A percentile compares a stretch with the other conserved stretches of the same genome.
These are phyloP conservation scores for Aaosphaeria pasadenensis DNA, from an alignment of 2,329 filamentous ascomycete genomes.

Conservation along the genomic window DNA sequence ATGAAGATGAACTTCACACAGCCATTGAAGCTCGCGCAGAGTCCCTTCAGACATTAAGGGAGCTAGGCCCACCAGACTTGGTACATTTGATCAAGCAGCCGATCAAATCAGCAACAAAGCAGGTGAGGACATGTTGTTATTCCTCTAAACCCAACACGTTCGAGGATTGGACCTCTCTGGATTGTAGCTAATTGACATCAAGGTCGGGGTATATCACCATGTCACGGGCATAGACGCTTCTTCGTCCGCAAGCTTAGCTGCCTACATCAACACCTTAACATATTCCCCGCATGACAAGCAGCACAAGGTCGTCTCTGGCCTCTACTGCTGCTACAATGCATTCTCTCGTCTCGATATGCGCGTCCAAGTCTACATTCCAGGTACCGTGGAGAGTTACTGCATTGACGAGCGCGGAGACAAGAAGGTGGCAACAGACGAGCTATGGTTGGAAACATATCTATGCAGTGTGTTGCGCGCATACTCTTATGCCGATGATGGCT, in stretches of 20 bases:
- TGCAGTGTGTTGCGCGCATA: constrained; percentile 94
- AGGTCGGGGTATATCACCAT: constrained; percentile 96
- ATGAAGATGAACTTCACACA: constrained; percentile 88
- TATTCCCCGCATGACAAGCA: constrained; percentile 82
- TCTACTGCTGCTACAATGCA: constrained; percentile 99
- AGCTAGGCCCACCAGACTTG: constrained; percentile 92
- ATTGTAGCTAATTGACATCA: constrained; percentile 3
- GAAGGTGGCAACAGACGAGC: constrained; percentile 83
- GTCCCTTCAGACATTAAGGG: constrained; percentile 77
- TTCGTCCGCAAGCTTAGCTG: constrained; percentile 91
- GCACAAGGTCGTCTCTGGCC: constrained; percentile 86
- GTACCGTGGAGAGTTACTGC: constrained; percentile 94
- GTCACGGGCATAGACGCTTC: constrained; percentile 96
- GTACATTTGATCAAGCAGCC: constrained; percentile 87
- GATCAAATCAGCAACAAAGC: constrained; percentile 55
- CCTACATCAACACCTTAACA: constrained; percentile 97
- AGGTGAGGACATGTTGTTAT: constrained; percentile 42
- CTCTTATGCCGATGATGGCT: constrained; percentile 93
- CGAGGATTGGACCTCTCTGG: too few relatives aligned
- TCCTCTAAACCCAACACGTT: not conserved
- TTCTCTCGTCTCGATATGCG: constrained; percentile 98
- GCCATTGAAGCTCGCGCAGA: constrained; percentile 92
- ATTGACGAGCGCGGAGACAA: constrained; percentile 96
- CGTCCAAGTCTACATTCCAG: constrained; percentile 94
- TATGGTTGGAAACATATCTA: constrained; percentile 97